phyloP scores from a whole-genome alignment of 2,329 filamentous ascomycete species.

The Colletotrichum tanaceti region DNA sequence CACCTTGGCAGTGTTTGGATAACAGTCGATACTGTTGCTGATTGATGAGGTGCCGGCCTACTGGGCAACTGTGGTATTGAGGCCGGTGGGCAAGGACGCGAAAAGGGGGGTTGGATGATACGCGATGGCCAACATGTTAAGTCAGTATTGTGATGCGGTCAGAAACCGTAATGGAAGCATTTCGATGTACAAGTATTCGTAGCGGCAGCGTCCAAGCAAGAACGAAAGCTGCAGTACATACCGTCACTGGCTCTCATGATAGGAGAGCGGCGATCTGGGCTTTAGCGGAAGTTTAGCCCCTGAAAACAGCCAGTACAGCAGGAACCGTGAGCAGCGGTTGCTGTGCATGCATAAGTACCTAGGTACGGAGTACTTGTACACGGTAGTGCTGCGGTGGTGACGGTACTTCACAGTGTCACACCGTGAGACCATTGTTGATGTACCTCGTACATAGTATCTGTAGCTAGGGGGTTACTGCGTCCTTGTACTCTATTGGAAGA shows the following conservation, averaged over 20 bases:
- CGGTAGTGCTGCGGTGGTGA: not conserved
- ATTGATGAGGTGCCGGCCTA: constrained; percentile 34
- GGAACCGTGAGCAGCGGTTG: constrained; percentile 5
- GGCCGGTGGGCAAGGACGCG: too few species aligned
- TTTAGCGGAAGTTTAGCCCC: constrained; percentile 31
- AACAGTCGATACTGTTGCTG: constrained; percentile 31
- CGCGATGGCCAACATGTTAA: constrained; percentile 24
- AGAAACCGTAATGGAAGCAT: constrained; percentile 33
- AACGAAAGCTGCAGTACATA: constrained; percentile 12
- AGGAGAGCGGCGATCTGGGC: constrained; percentile 23
- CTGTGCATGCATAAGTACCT: not conserved
- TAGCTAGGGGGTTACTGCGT: constrained; percentile 17
- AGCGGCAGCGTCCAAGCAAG: constrained; percentile 32
- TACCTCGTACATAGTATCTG: too few species aligned
- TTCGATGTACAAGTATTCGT: constrained; percentile 7
- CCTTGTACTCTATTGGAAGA: constrained; percentile 16
- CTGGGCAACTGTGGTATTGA: not conserved
- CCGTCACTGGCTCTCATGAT: not conserved
- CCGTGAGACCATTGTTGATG: constrained; percentile 25
- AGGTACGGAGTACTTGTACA: too few species aligned
- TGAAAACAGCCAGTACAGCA: constrained; percentile 25
- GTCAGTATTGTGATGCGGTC: constrained; percentile 30
- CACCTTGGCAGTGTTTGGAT: constrained; percentile 36
- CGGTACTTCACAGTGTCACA: constrained; percentile 13
- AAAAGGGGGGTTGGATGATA: not conserved